These are phyloP conservation scores for Acer campestre DNA, from an alignment of 345 rosid species.

Conservation along the genomic window DNA sequence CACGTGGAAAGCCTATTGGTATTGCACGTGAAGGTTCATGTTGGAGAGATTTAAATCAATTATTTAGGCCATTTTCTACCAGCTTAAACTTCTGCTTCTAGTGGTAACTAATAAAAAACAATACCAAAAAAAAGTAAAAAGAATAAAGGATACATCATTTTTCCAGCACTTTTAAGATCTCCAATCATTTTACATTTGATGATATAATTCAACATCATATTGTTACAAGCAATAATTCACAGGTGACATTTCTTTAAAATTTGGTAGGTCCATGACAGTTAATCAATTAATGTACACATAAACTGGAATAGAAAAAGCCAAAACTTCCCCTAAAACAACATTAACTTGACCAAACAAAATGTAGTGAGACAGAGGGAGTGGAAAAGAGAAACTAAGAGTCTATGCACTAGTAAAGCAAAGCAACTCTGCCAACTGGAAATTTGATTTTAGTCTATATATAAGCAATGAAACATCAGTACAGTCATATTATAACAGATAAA, in stretches of 20 bases:
- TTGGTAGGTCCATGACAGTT: neutral
- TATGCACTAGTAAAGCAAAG: neutral
- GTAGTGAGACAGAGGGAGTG: neutral
- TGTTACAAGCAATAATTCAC: neutral
- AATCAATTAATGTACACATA: neutral
- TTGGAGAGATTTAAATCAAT: neutral
- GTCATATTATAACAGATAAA: neutral
- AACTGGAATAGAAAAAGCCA: neutral
- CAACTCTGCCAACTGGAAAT: neutral
- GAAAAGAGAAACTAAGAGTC: neutral
- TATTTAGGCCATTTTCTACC: neutral
- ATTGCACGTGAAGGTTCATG: too few species aligned
- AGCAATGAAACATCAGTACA: neutral
- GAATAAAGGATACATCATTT: neutral
- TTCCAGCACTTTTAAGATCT: neutral
- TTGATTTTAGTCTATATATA: neutral
- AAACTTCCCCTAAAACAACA: neutral
- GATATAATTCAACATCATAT: neutral
- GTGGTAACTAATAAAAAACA: neutral
- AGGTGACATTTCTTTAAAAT: constrained; percentile 1
- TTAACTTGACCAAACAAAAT: neutral
- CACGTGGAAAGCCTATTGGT: too few species aligned
- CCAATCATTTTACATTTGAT: neutral
- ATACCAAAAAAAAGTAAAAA: neutral
- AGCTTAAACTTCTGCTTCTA: neutral